Conservation (phyloP, 1,139 yeast genomes). For the Debaryomyces fabryi region DNA sequence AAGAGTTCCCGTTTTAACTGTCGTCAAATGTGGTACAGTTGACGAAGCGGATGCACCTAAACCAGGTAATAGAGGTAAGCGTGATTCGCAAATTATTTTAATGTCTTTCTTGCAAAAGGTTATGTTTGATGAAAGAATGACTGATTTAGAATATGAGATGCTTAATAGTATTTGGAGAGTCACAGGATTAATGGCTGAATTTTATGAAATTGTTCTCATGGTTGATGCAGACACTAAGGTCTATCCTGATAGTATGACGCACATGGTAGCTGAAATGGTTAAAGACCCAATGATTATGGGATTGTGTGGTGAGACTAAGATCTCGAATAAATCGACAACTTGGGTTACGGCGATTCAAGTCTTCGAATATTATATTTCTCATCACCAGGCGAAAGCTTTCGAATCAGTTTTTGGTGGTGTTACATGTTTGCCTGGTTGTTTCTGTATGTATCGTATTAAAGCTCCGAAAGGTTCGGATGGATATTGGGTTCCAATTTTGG, state of each 20-base stretch:
- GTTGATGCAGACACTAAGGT: constrained; percentile 97
- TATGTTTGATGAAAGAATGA: constrained; percentile 96
- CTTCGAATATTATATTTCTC: constrained; percentile 93
- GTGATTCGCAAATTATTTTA: constrained; percentile 92
- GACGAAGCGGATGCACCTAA: constrained; percentile 77
- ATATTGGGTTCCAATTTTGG: constrained; percentile 93
- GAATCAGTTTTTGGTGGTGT: constrained; percentile 97
- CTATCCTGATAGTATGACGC: constrained; percentile 87
- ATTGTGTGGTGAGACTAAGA: constrained; percentile 95
- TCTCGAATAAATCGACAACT: constrained; percentile 78
- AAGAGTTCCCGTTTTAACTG: constrained; percentile 77
- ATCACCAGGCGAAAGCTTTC: constrained; percentile 94
- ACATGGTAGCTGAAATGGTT: constrained; percentile 92
- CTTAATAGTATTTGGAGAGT: constrained; percentile 78
- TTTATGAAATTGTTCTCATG: constrained; percentile 86
- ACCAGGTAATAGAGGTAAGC: constrained; percentile 98
- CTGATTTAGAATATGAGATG: constrained; percentile 85
- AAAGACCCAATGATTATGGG: constrained; percentile 93
- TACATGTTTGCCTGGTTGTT: constrained; percentile 97
- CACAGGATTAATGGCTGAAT: constrained; percentile 86
- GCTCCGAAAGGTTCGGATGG: constrained; percentile 91
- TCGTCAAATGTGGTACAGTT: constrained; percentile 94
- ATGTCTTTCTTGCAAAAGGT: constrained; percentile 92
- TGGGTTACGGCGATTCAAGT: constrained; percentile 98
- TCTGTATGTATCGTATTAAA: constrained; percentile 92